phyloP scores from a whole-genome alignment of 148 eudicot genomes.

The Silene latifolia region DNA sequence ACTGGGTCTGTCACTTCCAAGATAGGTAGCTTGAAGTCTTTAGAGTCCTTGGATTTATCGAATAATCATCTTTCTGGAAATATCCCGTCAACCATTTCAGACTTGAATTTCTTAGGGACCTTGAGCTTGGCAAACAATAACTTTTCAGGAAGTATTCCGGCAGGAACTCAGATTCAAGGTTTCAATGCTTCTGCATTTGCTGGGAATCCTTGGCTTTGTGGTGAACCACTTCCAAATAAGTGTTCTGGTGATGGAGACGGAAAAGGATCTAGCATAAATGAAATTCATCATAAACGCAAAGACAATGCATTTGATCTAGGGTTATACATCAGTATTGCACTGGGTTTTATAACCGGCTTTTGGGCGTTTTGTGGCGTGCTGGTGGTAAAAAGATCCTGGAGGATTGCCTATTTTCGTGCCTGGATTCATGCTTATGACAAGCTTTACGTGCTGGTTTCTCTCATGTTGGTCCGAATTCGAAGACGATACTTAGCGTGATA shows the following conservation, averaged over 20 bases:
- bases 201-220: conserved; percentile 23
- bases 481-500: not conserved
- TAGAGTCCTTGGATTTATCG: conserved; percentile 25
- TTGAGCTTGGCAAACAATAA: too few relatives aligned
- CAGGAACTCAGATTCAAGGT: conserved; percentile 25
- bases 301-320: conserved; percentile 6
- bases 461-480: not conserved
- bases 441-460: conserved; percentile 3
- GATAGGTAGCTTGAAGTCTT: conserved; percentile 12
- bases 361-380: conserved; percentile 14
- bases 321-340: conserved; percentile 11
- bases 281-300: not conserved
- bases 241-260: conserved; percentile 3
- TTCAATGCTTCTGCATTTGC: conserved; percentile 22
- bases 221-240: conserved; percentile 20
- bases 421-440: conserved; percentile 18
- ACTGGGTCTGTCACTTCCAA: conserved; percentile 21
- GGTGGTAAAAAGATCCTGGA: conserved; percentile 20
- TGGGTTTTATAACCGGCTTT: conserved; percentile 22
- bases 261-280: not conserved
- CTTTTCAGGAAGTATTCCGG: conserved; percentile 21
- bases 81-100: too few relatives aligned
- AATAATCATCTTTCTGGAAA: conserved; percentile 27
- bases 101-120: too few relatives aligned
- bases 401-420: conserved; percentile 18